Base-by-base conservation (phyloP, 331 rosid genomes). In the Erythrophleum ivorense region DNA sequence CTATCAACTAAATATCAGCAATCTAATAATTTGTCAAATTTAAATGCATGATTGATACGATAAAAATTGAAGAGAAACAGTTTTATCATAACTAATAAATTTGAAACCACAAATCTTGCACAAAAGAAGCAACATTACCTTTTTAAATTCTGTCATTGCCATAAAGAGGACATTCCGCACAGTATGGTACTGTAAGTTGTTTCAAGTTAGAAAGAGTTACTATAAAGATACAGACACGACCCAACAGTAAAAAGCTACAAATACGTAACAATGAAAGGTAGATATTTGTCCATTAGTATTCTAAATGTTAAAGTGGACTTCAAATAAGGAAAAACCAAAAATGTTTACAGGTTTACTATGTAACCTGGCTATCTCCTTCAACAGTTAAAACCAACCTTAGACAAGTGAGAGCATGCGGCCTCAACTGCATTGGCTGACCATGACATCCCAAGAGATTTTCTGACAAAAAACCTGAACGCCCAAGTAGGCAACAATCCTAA, bases 341-440 rank as follows among this genome's bases (percentile, higher is more conserved):
- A 43, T 81, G 49, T 49, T 84, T 69, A 41, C 74, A 82, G 24
- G 62, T 72, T 79, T 77, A 18, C 7, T 63, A 67, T 53, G 73
- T 52, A 78, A 71, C 66, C 58, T 53, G 40, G 52, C 48, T 6
- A 60, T 83, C 59, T 59, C 71, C 24, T 60, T 34, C 48, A 52
- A 73, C 14, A 65, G 70, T 71, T 12, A 79, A 74, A 66, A 63
- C 83, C 53, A 88, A 88, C 99, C 97, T 92, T 88, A 65, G 89
- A 69, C 91, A 96, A 88, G 86, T 89, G 97, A 80, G 92, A 91
- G 94, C 98, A 92, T 84, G 91, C 79, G 80, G 90, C 92, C 78
- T 94, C 97, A 86, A 90, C 79, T 58, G 94, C 98, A 82, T 73
- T 85, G 82, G 82, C 80, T 12, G 98, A 96, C 98, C 98, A 93